Evolutionary conservation across 2,329 filamentous ascomycete species (phyloP), one percentile per base, ranked within the genome.

Genomic region (Mollisiaceae sp.): DNA sequence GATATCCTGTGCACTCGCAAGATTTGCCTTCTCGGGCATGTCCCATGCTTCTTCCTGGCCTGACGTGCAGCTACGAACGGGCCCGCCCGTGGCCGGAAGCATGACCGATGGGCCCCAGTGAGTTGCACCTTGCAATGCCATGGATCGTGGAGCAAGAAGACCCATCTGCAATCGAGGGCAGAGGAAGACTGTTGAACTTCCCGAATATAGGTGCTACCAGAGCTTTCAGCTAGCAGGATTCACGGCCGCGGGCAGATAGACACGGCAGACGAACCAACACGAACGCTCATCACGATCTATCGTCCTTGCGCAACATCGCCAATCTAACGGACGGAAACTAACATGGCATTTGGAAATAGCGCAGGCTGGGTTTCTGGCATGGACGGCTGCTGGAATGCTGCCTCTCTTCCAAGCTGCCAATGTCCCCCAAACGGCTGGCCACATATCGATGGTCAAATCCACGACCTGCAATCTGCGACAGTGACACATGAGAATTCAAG

Each of bases 311-410:
- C 27, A 8, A 57, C 35, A 45, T 68, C 63, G 63, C 60, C 32
- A 50, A 64, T 68, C 66, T 64, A 36, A 61, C 54, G 57, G 61
- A 39, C 58, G 61, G 66, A 20, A 62, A 35, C 43, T 39, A 57
- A 38, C 55, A 57, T 57, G 36, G 36, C 35, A 45, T 14, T 39
- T 11, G 54, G 27, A 5, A n/a, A 32, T 9, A 14, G 12, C 50
- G 3, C 24, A 22, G 32, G 54, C 2, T 39, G 8, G 32, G 50
- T 27, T 5, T 32, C 57, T 57, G 24, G 27, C 1, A 57, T 18
- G 6, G 45, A 12, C 18, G 20, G n/a, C 9, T 8, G 27, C 27
- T 55, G 52, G 24, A 57, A 24, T 38, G 32, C 12, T 22, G 11
- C 32, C 32, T 35, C 27, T 8, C 18, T 9, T 36, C 39, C 63